Base-by-base conservation (phyloP, 1,284 basidiomycete genomes). In the Cutaneotrichosporon sp. region DNA sequence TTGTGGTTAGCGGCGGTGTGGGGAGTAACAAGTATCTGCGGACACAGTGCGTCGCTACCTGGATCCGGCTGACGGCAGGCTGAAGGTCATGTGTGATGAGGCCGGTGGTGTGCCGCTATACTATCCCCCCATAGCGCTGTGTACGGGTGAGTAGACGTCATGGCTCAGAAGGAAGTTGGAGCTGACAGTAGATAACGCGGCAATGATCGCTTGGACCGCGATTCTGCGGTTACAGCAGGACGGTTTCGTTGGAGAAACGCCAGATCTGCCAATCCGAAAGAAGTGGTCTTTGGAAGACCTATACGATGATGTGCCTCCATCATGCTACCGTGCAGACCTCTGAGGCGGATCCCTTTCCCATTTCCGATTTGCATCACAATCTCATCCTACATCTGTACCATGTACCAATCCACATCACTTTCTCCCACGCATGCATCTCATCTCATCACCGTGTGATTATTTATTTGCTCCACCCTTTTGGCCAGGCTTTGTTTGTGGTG, bases 201-300 rank as follows among this genome's bases (percentile, higher is more conserved):
- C 84, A 1, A 97, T 97, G 92, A 88, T 97, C 59, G 92, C 81
- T 1, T 92, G 87, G 87, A 85, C 90, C 6, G 85, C 88, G 0
- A 85, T 92, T 79, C 75, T 86, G 59, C 82, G 90, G 11, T 86
- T 94, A n/a, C n/a, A n/a, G 57, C 77, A 85, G n/a, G 75, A 75
- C 0, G 77, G 76, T 3, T 81, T 85, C 58, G 54, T 29, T 46
- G 51, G 61, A 35, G 91, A 96, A 50, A 56, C 62, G 1, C 71
- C 65, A 35, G 70, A 69, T 44, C 63, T 76, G 26, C 65, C 69
- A 3, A 43, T 75, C n/a, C 57, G 65, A 24, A 61, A 67, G 11
- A 74, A 71, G 55, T 77, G 75, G 75, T 66, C 67, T 14, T 53
- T 77, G 12, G 74, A 74, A 52, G 71, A 78, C 77, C 25, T 88